phyloP scores from a whole-genome alignment of 345 rosid species.

The Linum lewisii region DNA sequence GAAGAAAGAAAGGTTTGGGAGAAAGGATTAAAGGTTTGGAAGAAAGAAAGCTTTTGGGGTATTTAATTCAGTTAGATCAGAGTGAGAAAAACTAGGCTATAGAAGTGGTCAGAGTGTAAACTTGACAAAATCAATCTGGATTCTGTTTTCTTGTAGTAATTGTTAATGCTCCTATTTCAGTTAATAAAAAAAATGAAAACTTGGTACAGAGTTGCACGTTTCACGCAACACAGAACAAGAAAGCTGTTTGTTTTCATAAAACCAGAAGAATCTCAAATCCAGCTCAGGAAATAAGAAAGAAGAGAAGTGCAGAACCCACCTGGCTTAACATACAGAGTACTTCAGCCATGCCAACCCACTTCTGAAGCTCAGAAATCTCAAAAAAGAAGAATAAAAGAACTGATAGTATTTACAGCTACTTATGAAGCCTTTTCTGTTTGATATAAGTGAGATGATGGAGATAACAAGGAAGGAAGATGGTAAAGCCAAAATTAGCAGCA shows the following conservation, averaged over 20 bases:
- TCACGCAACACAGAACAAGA: not conserved
- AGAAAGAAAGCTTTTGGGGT: not conserved
- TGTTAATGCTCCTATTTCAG: not conserved
- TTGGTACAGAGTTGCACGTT: not conserved
- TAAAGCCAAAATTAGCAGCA: too few relatives aligned
- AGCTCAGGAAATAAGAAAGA: too few relatives aligned
- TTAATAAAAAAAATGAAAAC: not conserved
- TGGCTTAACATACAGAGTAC: not conserved
- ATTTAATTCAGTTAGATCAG: slow-evolving; percentile 4
- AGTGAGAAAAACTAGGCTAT: slow-evolving; percentile 24
- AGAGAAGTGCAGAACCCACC: not conserved
- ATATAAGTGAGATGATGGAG: too few relatives aligned
- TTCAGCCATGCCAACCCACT: not conserved
- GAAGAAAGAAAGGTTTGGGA: not conserved
- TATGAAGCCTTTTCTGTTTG: too few relatives aligned
- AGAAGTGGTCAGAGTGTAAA: slow-evolving; percentile 19
- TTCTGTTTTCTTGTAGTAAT: not conserved
- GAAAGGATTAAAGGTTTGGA: not conserved
- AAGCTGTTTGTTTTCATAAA: not conserved
- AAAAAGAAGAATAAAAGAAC: not conserved
- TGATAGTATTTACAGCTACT: too few relatives aligned
- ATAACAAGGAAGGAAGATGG: too few relatives aligned
- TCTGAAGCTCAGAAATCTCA: not conserved
- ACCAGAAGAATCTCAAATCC: not conserved
- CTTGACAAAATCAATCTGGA: not conserved